Evolutionary conservation across 208 protist species (phyloP).

Genomic region (Herpetomonas muscarum): DNA sequence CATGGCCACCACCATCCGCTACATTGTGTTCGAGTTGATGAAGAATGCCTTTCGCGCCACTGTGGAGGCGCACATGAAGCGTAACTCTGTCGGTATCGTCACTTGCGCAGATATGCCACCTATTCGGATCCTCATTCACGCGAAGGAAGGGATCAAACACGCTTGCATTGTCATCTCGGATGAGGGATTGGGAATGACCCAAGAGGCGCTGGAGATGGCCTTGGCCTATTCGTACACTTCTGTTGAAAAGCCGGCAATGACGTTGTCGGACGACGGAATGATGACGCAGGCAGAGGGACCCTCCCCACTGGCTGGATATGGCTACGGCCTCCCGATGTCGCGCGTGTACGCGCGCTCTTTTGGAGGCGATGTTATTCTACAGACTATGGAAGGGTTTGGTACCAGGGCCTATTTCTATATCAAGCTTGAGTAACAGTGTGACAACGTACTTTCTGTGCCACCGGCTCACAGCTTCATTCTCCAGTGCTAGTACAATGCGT

Average conservation of each 20-base stretch:
- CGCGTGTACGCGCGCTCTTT: constrained; percentile 92
- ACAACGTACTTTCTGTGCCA: background rate
- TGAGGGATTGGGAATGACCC: constrained; percentile 81
- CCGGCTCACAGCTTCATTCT: background rate
- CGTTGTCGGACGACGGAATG: constrained; percentile 20
- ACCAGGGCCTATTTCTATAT: constrained; percentile 93
- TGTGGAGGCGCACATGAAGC: constrained; percentile 79
- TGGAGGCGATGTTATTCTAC: constrained; percentile 90
- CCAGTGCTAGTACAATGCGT: no score
- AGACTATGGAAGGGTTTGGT: constrained; percentile 92
- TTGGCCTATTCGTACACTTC: constrained; percentile 94
- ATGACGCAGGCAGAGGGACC: constrained; percentile 7
- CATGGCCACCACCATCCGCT: constrained; percentile 92
- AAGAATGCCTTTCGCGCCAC: constrained; percentile 94
- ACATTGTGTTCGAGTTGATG: constrained; percentile 93
- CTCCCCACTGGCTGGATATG: constrained; percentile 90
- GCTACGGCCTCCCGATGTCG: constrained; percentile 93
- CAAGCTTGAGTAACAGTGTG: constrained; percentile 21
- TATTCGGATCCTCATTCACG: constrained; percentile 68
- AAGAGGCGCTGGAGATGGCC: constrained; percentile 64
- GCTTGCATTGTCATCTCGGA: constrained; percentile 86
- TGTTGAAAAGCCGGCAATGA: constrained; percentile 56
- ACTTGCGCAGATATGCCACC: constrained; percentile 79
- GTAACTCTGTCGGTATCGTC: constrained; percentile 60
- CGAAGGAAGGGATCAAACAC: constrained; percentile 62